These are phyloP conservation scores for Epichloe scottii DNA, from an alignment of 2,329 filamentous ascomycete genomes.

Conservation along the genomic window DNA sequence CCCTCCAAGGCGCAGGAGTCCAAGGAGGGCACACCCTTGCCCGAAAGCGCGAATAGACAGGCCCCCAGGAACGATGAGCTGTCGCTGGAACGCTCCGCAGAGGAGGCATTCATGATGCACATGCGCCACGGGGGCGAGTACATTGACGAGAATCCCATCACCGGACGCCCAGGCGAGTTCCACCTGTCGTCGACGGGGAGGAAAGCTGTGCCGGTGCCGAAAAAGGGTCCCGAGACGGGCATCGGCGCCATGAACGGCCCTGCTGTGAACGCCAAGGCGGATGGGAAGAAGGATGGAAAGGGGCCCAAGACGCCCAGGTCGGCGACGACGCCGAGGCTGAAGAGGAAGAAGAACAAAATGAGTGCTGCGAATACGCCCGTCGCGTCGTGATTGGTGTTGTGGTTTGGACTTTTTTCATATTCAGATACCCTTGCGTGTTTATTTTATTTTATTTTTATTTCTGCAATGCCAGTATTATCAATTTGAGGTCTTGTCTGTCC, in stretches of 20 bases:
- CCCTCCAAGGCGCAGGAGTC: conserved; percentile 23
- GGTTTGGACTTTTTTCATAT: neutral
- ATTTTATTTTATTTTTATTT: neutral
- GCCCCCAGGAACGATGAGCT: conserved; percentile 26
- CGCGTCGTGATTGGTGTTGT: conserved; percentile 9
- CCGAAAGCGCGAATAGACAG: conserved; percentile 22
- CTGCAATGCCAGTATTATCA: neutral
- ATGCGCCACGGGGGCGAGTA: conserved; percentile 50
- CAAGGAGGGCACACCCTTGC: conserved; percentile 35
- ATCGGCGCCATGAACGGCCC: conserved; percentile 25
- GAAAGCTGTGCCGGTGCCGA: conserved; percentile 26
- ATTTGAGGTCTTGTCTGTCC: neutral
- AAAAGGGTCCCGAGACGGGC: conserved; percentile 17
- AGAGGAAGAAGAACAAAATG: conserved; percentile 36
- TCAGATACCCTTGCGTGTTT: neutral
- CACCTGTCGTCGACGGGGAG: conserved; percentile 50
- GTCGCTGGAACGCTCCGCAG: conserved; percentile 35
- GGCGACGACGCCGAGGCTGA: conserved; percentile 28
- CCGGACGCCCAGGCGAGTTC: conserved; percentile 52
- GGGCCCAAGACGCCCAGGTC: conserved; percentile 32
- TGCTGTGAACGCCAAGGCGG: conserved; percentile 27
- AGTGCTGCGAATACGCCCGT: conserved; percentile 21
- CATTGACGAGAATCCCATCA: conserved; percentile 57
- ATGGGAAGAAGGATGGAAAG: conserved; percentile 34
- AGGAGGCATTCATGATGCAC: conserved; percentile 46